A percentile compares a stretch with the other conserved stretches of the same genome.
phyloP scores from a whole-genome alignment of 2,329 filamentous ascomycete genomes.

The Penicillium sp. region DNA sequence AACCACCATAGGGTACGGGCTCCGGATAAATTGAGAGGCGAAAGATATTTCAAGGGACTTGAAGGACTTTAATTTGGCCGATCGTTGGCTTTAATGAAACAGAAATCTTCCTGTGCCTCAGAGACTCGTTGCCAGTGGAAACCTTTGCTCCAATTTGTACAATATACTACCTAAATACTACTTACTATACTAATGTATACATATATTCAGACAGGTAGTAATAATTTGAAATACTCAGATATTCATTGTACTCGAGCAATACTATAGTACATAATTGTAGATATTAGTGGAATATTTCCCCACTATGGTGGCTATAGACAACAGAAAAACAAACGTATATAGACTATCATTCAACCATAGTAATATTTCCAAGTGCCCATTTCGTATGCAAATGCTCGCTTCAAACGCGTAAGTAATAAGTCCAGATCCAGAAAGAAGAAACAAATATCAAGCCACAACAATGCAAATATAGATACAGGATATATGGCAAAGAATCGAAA shows the following conservation, averaged over 20 bases:
- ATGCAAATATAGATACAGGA: conserved; percentile 22
- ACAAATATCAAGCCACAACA: conserved; percentile 7
- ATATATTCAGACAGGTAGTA: too few relatives aligned
- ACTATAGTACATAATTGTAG: too few relatives aligned
- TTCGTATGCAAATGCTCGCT: conserved; percentile 24
- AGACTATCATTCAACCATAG: conserved; percentile 7
- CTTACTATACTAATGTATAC: too few relatives aligned
- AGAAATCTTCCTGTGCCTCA: background rate
- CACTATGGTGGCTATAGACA: too few relatives aligned
- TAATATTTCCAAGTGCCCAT: conserved; percentile 15
- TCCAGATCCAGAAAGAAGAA: conserved; percentile 11
- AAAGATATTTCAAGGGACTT: background rate
- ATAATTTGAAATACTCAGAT: too few relatives aligned
- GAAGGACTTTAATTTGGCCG: background rate
- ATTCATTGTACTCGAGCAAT: too few relatives aligned
- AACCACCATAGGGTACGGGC: conserved; percentile 1
- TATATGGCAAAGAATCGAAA: conserved; percentile 12
- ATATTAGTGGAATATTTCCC: too few relatives aligned
- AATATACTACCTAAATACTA: too few relatives aligned
- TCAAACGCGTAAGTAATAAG: conserved; percentile 19
- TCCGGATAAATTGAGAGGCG: background rate
- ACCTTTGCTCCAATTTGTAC: too few relatives aligned
- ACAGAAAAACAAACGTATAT: conserved; percentile 2
- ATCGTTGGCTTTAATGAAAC: background rate
- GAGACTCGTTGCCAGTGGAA: too few relatives aligned